Conservation (phyloP, 305 asterid species). For the Striga hermonthica region DNA sequence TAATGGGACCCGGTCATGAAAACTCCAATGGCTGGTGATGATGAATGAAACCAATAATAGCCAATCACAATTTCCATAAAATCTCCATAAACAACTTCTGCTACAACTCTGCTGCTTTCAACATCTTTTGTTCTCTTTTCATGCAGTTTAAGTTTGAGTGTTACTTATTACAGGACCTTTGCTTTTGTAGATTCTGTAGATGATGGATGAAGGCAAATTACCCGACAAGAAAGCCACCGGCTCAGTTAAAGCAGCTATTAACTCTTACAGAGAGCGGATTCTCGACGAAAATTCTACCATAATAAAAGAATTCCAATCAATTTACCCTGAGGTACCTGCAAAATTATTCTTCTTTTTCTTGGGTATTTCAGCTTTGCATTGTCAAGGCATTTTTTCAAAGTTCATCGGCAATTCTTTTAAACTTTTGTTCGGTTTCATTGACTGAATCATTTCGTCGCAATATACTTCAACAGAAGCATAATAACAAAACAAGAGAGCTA, state of each 20-base stretch:
- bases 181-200: conserved; percentile 11
- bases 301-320: conserved; percentile 32
- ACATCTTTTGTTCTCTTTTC: no score
- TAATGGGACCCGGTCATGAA: conserved; percentile 35
- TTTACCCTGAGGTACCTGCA: conserved; percentile 44
- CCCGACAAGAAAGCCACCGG: conserved; percentile 32
- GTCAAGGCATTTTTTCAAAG: background rate
- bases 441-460: background rate
- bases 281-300: conserved; percentile 37
- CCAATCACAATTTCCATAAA: conserved; percentile 35
- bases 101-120: no score
- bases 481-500: conserved; percentile 47
- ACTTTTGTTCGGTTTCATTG: background rate
- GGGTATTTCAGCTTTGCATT: background rate
- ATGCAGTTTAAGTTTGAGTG: no score
- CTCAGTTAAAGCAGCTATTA: conserved; percentile 48
- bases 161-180: background rate
- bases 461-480: conserved; percentile 33
- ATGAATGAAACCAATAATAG: conserved; percentile 43
- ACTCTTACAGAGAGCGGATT: conserved; percentile 37
- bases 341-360: background rate
- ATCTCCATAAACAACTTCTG: no score
- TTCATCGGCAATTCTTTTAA: conserved; percentile 12
- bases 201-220: conserved; percentile 35
- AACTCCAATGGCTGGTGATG: conserved; percentile 51